These are phyloP conservation scores for Fragaria vesca DNA, from an alignment of 306 rosid species.

Conservation along the genomic window DNA sequence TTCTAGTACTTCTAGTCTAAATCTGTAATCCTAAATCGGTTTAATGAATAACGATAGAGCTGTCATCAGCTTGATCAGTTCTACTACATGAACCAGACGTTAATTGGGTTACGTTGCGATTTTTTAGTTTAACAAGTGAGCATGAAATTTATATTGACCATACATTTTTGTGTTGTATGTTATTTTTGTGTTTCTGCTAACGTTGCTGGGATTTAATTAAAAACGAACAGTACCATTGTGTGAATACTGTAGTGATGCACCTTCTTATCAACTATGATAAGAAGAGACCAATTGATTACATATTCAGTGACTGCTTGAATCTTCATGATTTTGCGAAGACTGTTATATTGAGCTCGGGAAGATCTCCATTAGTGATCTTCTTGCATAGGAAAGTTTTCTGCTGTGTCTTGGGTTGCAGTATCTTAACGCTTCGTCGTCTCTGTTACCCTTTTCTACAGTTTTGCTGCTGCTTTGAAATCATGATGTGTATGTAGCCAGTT, in stretches of 20 bases:
- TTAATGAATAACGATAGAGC: not conserved
- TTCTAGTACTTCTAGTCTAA: not conserved
- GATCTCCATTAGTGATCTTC: not conserved
- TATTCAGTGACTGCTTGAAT: no score
- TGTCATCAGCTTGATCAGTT: not conserved
- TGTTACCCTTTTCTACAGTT: no score
- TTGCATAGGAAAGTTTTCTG: not conserved
- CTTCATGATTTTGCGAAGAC: not conserved
- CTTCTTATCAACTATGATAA: no score
- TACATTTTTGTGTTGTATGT: not conserved
- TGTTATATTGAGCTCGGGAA: not conserved
- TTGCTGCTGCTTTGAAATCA: not conserved
- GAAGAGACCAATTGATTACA: no score
- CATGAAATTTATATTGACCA: no score
- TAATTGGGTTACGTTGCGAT: no score
- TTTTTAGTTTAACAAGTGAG: not conserved
- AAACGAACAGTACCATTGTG: no score
- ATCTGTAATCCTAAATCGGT: not conserved
- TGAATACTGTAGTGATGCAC: no score
- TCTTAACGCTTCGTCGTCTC: not conserved
- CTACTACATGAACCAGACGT: no score
- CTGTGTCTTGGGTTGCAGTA: not conserved
- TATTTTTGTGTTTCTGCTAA: not conserved
- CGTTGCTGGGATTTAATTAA: no score
- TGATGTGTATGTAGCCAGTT: not conserved